A percentile compares a stretch with the other conserved stretches of the same genome.
Conservation (phyloP, 805 yeast species). For the Saccharomycopsis fodiens region DNA sequence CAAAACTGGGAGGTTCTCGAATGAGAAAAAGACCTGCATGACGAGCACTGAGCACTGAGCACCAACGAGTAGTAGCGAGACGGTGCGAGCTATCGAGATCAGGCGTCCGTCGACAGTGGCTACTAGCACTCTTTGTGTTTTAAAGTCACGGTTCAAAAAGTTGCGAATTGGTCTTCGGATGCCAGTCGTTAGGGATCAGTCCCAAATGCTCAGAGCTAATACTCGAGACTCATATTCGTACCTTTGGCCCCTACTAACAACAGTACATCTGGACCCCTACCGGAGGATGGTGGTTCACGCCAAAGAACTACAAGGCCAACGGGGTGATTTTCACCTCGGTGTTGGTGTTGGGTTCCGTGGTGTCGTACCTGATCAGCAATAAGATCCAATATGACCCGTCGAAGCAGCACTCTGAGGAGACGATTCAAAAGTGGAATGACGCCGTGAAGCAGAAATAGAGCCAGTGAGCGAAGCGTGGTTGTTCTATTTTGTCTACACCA, state of each 20-base stretch:
- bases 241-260: too few relatives aligned
- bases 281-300: conserved; percentile 22
- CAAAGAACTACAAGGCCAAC: conserved; percentile 19
- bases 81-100: too few relatives aligned
- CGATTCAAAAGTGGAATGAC: conserved; percentile 17
- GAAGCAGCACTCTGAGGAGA: conserved; percentile 16
- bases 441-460: conserved; percentile 17
- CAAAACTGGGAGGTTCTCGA: too few relatives aligned
- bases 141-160: too few relatives aligned
- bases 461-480: too few relatives aligned
- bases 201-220: background rate
- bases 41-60: too few relatives aligned
- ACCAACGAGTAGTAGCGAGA: too few relatives aligned
- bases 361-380: conserved; percentile 1
- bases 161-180: background rate
- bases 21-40: too few relatives aligned
- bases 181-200: background rate
- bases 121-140: too few relatives aligned
- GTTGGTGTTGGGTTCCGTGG: conserved; percentile 2
- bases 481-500: too few relatives aligned
- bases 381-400: conserved; percentile 13
- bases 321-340: conserved; percentile 11
- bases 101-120: too few relatives aligned
- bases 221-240: background rate
- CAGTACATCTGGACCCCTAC: conserved; percentile 21